Conservation (phyloP, 768 basidiomycete genomes). For the Rossbeevera mucosa region DNA sequence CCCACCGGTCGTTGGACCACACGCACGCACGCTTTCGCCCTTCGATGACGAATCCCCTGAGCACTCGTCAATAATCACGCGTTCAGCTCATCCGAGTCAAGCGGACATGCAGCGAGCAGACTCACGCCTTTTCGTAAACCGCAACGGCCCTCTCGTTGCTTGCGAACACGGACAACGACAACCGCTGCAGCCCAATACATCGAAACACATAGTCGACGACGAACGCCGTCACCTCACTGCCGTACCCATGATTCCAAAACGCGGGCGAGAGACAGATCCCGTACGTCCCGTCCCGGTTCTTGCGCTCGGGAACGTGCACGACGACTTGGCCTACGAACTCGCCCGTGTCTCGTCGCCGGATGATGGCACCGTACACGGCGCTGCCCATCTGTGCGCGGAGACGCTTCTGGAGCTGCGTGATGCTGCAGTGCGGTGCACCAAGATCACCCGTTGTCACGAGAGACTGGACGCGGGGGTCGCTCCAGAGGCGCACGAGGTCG, state of each 20-base stretch:
- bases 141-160: slow-evolving; percentile 36
- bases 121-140: slow-evolving; percentile 43
- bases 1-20: slow-evolving; percentile 36
- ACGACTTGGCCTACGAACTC: slow-evolving; percentile 33
- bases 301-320: slow-evolving; percentile 22
- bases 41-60: slow-evolving; percentile 40
- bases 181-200: slow-evolving; percentile 36
- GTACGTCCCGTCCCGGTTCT: slow-evolving; percentile 31
- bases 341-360: slow-evolving; percentile 26
- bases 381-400: slow-evolving; percentile 21
- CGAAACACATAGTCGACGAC: slow-evolving; percentile 39
- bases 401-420: slow-evolving; percentile 14
- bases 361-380: slow-evolving; percentile 27
- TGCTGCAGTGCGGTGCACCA: slow-evolving; percentile 5
- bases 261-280: slow-evolving; percentile 28
- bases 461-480: slow-evolving; percentile 26
- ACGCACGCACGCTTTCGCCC: slow-evolving; percentile 34
- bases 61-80: background rate
- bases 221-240: slow-evolving; percentile 38
- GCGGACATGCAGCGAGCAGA: background rate
- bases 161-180: slow-evolving; percentile 38
- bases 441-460: slow-evolving; percentile 14
- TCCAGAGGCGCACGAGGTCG: slow-evolving; percentile 27
- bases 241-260: slow-evolving; percentile 40
- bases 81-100: background rate